Base-by-base conservation (phyloP, 345 rosid species). In the Gossypium turneri region DNA sequence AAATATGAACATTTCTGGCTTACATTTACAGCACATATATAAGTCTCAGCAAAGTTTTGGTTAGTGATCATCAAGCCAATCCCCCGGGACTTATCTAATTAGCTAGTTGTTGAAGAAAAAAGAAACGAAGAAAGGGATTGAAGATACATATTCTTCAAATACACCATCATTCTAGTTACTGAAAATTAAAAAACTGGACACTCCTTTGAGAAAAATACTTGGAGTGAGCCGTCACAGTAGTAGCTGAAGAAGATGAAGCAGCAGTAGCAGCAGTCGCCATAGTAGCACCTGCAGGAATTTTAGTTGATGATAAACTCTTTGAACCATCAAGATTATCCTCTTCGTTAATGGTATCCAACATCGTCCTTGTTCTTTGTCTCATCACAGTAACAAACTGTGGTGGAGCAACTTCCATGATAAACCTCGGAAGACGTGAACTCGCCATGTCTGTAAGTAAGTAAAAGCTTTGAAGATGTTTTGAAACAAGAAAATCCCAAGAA, bases 361-460 rank as follows among this genome's bases (percentile, higher is more conserved):
- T 83, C 63, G 84, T 88, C 4, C 86, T 81, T 60, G 92, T 82
- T 70, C 93, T 83, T 43, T 76, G 84, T 85, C 99, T 84, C 82
- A 86, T 83, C 73, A 95, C 95, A 74, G 75, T 84, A 38, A 90
- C 83, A 41, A 87, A 86, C 64, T 87, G 97, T 9, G 96, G 94
- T 7, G 98, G 98, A 3, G 94, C 97, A 77, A 87, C 95, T 85
- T 92, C 97, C 48, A 86, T 84, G 9, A 89, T 75, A 69, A 90
- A 89, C 83, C 90, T 90, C 7, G 92, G 83, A 0, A 88, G 57
- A 69, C 92, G 74, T 3, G 93, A 77, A 76, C 61, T 94, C 12
- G 91, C 94, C 98, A 92, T 92, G 60, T 13, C 60, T 19, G 4
- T 29, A 50, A 27, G 34, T 58, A 73, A 62, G 58, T 3, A 53